Evolutionary conservation across 805 yeast species (phyloP), one percentile per base, ranked within the genome.

Genomic region (Clavispora phyllophila): DNA sequence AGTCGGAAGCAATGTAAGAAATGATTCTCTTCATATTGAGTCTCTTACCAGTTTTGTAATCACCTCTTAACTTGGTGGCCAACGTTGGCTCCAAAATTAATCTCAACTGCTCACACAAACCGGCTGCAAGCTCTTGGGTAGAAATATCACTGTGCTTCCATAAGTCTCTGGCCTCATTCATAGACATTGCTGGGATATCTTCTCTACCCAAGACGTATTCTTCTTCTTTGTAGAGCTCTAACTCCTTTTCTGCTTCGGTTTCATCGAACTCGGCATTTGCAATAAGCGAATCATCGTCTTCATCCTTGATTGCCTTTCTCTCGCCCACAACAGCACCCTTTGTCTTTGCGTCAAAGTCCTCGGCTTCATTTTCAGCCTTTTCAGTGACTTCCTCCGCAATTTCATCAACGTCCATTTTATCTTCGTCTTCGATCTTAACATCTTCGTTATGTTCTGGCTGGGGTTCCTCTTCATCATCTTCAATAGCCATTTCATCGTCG

Each of bases 11-110:
- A 70, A 93, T 93, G 63, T 91, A 93, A 6, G 98, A 96, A 57
- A 93, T 93, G 56, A 93, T 93, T 53, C 97, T 76, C 72, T 91
- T 93, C 98, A 93, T 90, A 65, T 93, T 93, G 56, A 93, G 76
- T 53, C 99, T 76, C 63, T 93, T 93, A 62, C 99, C 99, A 2
- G 97, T 90, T 65, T 90, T 89, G 67, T 88, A 93, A 61, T 93
- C 99, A 58, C 99, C 99, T 48, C 78, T 81, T 44, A 93, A 71
- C 61, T 93, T 93, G 3, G 98, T 91, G n/a, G 97, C 95, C 46
- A 87, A 70, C 0, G 99, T 93, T 4, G 99, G 99, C 61, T 90
- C 98, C 50, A 93, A 70, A 58, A 93, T 93, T 49, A 93, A 75
- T 32, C 99, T 75, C 46, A 93, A 72, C 63, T 93, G 99, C 66